These are phyloP conservation scores for Fusarium mangiferae DNA, from an alignment of 2,329 filamentous ascomycete genomes.

Conservation along the genomic window DNA sequence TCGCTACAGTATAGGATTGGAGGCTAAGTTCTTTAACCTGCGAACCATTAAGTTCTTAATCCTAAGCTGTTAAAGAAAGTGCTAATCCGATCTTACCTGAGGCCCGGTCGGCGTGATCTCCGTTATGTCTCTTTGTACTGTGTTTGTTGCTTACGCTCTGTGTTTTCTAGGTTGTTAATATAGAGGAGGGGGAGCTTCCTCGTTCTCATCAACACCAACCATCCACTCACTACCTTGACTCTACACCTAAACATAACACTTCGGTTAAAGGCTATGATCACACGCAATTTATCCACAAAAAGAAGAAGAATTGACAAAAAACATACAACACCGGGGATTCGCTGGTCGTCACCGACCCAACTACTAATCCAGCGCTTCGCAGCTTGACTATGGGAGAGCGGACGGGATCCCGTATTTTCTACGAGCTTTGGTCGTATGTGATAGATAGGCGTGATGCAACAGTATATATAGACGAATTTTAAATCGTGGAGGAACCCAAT, in stretches of 20 bases:
- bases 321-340: conserved; percentile 1
- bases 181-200: not conserved
- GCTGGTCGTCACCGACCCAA: not conserved
- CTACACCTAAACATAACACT: not conserved
- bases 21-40: not conserved
- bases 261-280: not conserved
- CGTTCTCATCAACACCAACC: not conserved
- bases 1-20: not conserved
- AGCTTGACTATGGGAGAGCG: not conserved
- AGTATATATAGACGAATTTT: fast-evolving
- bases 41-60: not conserved
- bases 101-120: fast-evolving
- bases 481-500: fast-evolving
- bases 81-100: not conserved
- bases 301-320: not conserved
- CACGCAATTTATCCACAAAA: not conserved
- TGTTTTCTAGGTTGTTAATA: not conserved
- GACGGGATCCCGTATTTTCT: not conserved
- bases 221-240: not conserved
- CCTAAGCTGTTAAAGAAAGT: not conserved
- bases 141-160: not conserved
- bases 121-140: too few relatives aligned
- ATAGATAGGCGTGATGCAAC: fast-evolving
- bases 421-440: not conserved
- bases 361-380: not conserved